Conservation (phyloP, 73 alveolate species). For the Tetrahymena borealis region DNA sequence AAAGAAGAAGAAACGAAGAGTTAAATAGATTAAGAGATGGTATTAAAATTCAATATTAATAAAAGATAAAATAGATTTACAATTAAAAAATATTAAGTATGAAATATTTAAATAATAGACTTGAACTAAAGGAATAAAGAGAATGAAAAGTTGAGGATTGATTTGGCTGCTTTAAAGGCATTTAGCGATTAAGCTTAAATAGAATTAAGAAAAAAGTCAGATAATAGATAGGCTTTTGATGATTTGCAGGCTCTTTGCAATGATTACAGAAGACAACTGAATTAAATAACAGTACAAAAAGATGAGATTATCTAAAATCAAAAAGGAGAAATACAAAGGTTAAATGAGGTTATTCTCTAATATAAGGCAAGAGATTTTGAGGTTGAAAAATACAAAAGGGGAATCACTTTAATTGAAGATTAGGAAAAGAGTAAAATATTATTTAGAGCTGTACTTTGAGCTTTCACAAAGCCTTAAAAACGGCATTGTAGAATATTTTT, state of each 20-base stretch:
- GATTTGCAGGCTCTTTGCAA: not conserved
- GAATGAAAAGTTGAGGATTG: not conserved
- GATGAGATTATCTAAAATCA: not conserved
- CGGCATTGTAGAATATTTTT: no score
- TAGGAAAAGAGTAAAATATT: not conserved
- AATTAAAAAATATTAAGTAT: no score
- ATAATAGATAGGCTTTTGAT: not conserved
- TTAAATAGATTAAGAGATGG: no score
- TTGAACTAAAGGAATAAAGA: not conserved
- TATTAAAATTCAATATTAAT: no score
- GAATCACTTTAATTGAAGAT: not conserved
- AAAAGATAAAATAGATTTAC: no score
- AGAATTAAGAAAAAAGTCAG: not conserved
- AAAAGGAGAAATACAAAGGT: not conserved
- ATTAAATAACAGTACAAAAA: not conserved
- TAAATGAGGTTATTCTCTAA: not conserved
- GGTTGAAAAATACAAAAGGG: not conserved
- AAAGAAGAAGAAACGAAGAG: no score
- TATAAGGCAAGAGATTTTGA: not conserved
- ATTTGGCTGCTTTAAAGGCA: not conserved
- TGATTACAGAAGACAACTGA: not conserved
- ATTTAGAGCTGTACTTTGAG: not conserved
- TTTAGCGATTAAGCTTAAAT: not conserved
- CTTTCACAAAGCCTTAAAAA: not conserved
- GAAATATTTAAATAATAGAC: no score